Conservation (phyloP, 208 protist species). For the Trypanosoma boissoni region DNA sequence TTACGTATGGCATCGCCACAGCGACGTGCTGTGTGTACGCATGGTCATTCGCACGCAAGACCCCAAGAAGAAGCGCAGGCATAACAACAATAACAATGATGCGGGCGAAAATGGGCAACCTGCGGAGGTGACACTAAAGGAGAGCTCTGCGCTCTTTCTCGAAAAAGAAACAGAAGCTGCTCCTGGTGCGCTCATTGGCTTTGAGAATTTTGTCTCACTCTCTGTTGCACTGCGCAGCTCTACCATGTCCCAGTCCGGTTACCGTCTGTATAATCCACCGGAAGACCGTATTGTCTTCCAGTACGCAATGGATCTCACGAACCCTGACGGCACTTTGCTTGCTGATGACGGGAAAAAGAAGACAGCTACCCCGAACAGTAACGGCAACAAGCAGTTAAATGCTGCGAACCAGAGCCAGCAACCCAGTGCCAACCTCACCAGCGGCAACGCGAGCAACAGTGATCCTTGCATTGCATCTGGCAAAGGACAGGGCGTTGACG, state of each 20-base stretch:
- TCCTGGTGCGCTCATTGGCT: conserved; percentile 61
- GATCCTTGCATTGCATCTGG: conserved; percentile 12
- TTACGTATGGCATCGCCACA: conserved; percentile 67
- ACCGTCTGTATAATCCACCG: conserved; percentile 63
- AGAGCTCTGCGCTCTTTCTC: conserved; percentile 47
- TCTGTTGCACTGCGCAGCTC: conserved; percentile 41
- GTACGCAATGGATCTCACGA: conserved; percentile 45
- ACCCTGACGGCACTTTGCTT: conserved; percentile 31
- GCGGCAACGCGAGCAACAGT: conserved; percentile 13
- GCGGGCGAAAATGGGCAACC: background rate
- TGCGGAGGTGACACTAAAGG: conserved; percentile 17
- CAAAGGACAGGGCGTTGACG: background rate
- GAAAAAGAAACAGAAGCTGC: conserved; percentile 45
- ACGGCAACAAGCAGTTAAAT: conserved; percentile 20
- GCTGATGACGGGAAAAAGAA: conserved; percentile 23
- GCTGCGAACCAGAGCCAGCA: too few species aligned
- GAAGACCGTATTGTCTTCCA: conserved; percentile 77
- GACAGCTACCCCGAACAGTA: conserved; percentile 2
- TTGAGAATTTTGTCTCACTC: conserved; percentile 51
- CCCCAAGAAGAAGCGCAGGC: conserved; percentile 70
- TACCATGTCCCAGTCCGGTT: conserved; percentile 47
- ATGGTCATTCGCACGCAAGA: conserved; percentile 63
- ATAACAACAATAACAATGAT: conserved; percentile 9
- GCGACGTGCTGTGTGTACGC: conserved; percentile 31
- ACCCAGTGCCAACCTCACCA: background rate